Evolutionary conservation across 1,139 yeast genomes (phyloP), one percentile per base, ranked within the genome.

Genomic region (Maudiozyma humilis): DNA sequence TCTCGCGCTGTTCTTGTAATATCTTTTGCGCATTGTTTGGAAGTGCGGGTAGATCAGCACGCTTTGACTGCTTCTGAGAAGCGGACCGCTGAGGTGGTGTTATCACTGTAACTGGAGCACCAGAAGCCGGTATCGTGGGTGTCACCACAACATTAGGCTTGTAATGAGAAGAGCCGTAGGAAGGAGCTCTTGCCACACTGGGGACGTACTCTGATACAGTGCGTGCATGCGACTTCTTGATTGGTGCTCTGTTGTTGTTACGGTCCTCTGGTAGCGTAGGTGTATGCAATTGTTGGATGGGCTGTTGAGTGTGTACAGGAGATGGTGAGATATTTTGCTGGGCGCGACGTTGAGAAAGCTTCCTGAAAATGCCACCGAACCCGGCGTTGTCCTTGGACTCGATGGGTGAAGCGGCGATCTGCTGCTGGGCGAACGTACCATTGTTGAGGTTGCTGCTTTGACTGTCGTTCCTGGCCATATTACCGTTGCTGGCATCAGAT

Each of bases 121-220:
- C 30, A 19, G 36, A 36, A 2, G 16, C 15, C 12, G 13, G 19
- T n/a, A 27, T 31, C 1, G 27, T 14, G n/a, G 13, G 19, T 10
- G 34, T 31, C 6, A n/a, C 31, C 2, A 35, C 16, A 10, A 20
- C 17, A 23, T 16, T 13, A n/a, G 37, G 17, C 3, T 32, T 41
- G 8, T 41, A 23, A 6, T 13, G 7, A 8, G 40, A 19, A 15
- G 38, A 40, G 17, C 44, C 47, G 46, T 44, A 44, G 12, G 49
- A 36, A 13, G 49, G 48, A 13, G 43, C 44, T 19, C 43, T 42
- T 14, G 45, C 32, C 7, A 44, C 42, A n/a, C 51, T 23, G 18
- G 68, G 65, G 12, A 61, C 57, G 40, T 66, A 65, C 30, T 68
- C 71, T 2, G 72, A 68, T 4, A 67, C 69, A 2, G 72, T 59